Evolutionary conservation across 768 basidiomycete species (phyloP), one percentile per base, ranked within the genome.

Genomic region (Suillus hirtellus): DNA sequence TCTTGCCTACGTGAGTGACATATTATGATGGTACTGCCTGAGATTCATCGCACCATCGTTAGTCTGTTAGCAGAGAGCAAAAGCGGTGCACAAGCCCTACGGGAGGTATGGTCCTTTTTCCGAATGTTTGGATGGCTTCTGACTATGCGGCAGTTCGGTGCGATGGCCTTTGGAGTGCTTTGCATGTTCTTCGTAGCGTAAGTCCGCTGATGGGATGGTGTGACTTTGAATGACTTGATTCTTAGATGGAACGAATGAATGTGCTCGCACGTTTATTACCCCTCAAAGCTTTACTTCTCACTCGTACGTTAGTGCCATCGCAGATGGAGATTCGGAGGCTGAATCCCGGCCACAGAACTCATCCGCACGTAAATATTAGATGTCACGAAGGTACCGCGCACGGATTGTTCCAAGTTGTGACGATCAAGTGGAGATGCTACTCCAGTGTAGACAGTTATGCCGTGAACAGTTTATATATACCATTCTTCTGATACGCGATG

Each of bases 131-230:
- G 65, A 63, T 60, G 63, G 64, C 40, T 31, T 50, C 54, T 68
- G 64, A 66, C 65, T 69, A 62, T 54, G 66, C 75, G 67, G 65
- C 75, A 96, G 93, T 95, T 96, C 77, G 89, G 82, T 64, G 94
- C 93, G 64, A 96, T 96, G 94, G 86, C 86, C 55, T 84, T 96
- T 74, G 94, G 94, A 37, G 94, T 96, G 68, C 73, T 84, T 72
- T 95, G 93, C 81, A 96, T 96, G 94, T 89, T 93, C 75, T 74
- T 91, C 72, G 92, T 94, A 73, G 92, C 92, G 90, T 94, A 84
- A 86, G 91, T 85, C 67, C 59, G 59, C 37, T 71, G 59, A 60
- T 24, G 65, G 21, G 31, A 63, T 61, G 63, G 40, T 34, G 38
- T 24, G 60, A 35, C 6, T 12, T 31, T 56, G 19, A 65, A 37